phyloP scores from a whole-genome alignment of 305 asterid genomes.

The Plantago coronopus region DNA sequence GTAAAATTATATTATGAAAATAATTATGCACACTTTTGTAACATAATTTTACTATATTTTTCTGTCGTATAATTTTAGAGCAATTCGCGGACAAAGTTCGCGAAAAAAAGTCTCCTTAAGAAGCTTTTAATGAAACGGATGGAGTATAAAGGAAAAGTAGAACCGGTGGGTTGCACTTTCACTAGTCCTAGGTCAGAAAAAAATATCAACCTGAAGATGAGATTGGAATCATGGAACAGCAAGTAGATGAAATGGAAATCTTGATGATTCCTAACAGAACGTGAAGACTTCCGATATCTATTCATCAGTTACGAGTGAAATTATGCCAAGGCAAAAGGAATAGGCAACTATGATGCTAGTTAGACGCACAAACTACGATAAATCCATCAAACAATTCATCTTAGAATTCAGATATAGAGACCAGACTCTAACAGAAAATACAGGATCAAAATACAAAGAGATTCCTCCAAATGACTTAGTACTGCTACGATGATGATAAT shows the following conservation, averaged over 20 bases:
- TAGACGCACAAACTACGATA: slow-evolving; percentile 5
- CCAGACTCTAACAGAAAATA: not conserved
- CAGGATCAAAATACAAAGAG: not conserved
- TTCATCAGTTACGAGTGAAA: not conserved
- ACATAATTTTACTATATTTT: too few species aligned
- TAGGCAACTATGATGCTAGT: not conserved
- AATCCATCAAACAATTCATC: slow-evolving; percentile 12
- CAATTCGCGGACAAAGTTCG: too few species aligned
- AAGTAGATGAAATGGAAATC: not conserved
- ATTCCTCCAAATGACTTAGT: not conserved
- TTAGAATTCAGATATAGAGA: not conserved
- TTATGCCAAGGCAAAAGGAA: slow-evolving; percentile 16
- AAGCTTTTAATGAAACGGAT: too few species aligned
- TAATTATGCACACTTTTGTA: too few species aligned
- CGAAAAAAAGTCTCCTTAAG: too few species aligned
- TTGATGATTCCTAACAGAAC: slow-evolving; percentile 11
- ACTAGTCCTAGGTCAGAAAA: slow-evolving; percentile 14
- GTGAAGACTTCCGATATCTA: slow-evolving; percentile 1
- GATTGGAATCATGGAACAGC: not conserved
- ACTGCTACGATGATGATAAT: slow-evolving; percentile 8
- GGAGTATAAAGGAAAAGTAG: too few species aligned
- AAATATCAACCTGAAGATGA: slow-evolving; percentile 6
- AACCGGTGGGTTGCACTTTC: not conserved
- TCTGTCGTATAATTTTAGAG: too few species aligned
- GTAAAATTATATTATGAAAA: too few species aligned